Percentiles rank a stretch among this genome's conserved stretches.
Evolutionary conservation across 1,284 basidiomycete species (phyloP).

Genomic region (Ustilago shanxiensis): DNA sequence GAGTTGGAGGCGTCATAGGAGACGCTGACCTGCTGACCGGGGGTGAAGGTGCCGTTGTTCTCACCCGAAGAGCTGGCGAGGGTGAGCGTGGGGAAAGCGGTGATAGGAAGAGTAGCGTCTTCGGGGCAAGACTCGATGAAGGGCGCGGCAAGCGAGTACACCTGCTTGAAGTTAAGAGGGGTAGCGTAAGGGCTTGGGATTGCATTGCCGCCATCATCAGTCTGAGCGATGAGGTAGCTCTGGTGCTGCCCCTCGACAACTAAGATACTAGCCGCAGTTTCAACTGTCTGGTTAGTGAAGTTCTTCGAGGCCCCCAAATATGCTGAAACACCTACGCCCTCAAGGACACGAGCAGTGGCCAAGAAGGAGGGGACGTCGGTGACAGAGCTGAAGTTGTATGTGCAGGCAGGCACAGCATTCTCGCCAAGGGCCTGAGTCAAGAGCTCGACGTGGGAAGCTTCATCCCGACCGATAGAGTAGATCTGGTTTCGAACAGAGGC

Average conservation of each 20-base stretch:
- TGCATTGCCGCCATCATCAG: slow-evolving; percentile 31
- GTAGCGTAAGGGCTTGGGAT: slow-evolving; percentile 53
- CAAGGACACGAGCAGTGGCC: slow-evolving; percentile 53
- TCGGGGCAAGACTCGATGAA: slow-evolving; percentile 54
- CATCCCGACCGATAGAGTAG: slow-evolving; percentile 54
- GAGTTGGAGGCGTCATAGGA: slow-evolving; percentile 31
- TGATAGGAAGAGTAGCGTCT: slow-evolving; percentile 38
- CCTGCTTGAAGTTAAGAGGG: slow-evolving; percentile 57
- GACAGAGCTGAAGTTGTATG: slow-evolving; percentile 43
- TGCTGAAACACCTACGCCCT: slow-evolving; percentile 47
- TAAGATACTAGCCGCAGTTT: slow-evolving; percentile 68
- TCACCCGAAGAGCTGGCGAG: slow-evolving; percentile 19
- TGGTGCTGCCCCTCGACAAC: slow-evolving; percentile 74
- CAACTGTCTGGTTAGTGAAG: slow-evolving; percentile 44
- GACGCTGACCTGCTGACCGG: slow-evolving; percentile 46
- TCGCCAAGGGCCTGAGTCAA: slow-evolving; percentile 41
- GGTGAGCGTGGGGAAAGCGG: slow-evolving; percentile 38
- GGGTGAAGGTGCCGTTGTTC: slow-evolving; percentile 37
- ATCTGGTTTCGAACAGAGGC: slow-evolving; percentile 45
- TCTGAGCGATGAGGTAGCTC: slow-evolving; percentile 69
- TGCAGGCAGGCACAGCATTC: slow-evolving; percentile 41
- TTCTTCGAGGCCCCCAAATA: slow-evolving; percentile 51
- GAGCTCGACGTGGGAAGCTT: slow-evolving; percentile 39
- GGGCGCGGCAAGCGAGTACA: slow-evolving; percentile 62
- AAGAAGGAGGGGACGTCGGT: slow-evolving; percentile 51